These are phyloP conservation scores for Acanthamoeba sp. DNA, from an alignment of 208 protist species.

Conservation along the genomic window DNA sequence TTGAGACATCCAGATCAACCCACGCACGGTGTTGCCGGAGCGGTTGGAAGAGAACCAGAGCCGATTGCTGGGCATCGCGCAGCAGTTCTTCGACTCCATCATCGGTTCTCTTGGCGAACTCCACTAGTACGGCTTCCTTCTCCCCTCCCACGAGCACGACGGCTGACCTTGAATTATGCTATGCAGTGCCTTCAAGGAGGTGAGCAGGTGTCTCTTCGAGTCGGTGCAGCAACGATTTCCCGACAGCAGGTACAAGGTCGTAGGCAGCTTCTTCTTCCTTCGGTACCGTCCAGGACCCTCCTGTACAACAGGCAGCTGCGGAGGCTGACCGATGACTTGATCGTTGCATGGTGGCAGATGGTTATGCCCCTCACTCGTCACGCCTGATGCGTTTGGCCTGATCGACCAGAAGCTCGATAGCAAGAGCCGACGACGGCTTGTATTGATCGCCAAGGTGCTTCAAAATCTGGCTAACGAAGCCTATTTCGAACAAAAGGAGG, in stretches of 20 bases:
- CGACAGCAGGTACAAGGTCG: slow-evolving; percentile 82
- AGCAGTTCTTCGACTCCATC: slow-evolving; percentile 49
- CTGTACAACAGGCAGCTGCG: no score
- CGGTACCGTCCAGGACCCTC: slow-evolving; percentile 31
- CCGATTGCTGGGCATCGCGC: neutral
- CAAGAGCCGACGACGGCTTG: slow-evolving; percentile 68
- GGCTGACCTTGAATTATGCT: neutral
- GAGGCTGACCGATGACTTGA: neutral
- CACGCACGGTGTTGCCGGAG: neutral
- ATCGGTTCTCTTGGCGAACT: slow-evolving; percentile 18
- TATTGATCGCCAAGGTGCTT: slow-evolving; percentile 83
- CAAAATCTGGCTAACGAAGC: slow-evolving; percentile 87
- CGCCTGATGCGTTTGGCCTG: slow-evolving; percentile 61
- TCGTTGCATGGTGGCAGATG: neutral
- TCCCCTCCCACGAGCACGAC: neutral
- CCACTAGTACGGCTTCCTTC: neutral
- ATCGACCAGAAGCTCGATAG: slow-evolving; percentile 72
- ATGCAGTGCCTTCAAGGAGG: slow-evolving; percentile 52
- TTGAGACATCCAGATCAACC: neutral
- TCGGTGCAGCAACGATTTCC: slow-evolving; percentile 74
- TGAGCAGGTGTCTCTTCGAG: slow-evolving; percentile 47
- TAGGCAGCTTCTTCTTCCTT: slow-evolving; percentile 88
- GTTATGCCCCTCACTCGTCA: slow-evolving; percentile 60
- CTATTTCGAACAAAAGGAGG: slow-evolving; percentile 82
- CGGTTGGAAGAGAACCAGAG: neutral